Evolutionary conservation across 2,329 filamentous ascomycete genomes (phyloP).

Genomic region (Paraphaeosphaeria sporulosa): DNA sequence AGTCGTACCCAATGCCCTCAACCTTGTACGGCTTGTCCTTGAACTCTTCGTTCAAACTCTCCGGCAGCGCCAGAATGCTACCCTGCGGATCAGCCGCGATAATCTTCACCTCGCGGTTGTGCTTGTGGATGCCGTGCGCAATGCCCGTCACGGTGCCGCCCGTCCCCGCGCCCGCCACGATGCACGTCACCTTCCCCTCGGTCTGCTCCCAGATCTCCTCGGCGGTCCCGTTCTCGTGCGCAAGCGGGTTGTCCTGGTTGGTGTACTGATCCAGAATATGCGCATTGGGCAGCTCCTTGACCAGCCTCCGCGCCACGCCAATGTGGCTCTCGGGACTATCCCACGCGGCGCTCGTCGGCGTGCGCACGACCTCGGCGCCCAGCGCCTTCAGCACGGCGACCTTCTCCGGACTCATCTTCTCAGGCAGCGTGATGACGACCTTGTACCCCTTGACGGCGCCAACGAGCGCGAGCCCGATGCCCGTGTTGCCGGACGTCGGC

Average conservation of each 20-base stretch:
- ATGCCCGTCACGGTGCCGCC: conserved; percentile 95
- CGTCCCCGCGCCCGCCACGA: conserved; percentile 92
- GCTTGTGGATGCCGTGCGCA: conserved; percentile 83
- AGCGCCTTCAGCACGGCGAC: conserved; percentile 92
- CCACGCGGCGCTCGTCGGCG: conserved; percentile 92
- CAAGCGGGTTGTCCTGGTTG: conserved; percentile 89
- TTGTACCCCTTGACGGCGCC: conserved; percentile 97
- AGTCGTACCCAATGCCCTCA: conserved; percentile 98
- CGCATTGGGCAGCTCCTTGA: conserved; percentile 96
- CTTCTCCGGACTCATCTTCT: conserved; percentile 99
- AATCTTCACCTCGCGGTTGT: conserved; percentile 84
- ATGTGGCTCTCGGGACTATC: conserved; percentile 97
- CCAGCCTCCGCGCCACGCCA: conserved; percentile 85
- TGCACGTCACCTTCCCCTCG: conserved; percentile 77
- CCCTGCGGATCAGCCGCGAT: conserved; percentile 92
- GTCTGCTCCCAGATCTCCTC: conserved; percentile 97
- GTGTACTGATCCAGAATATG: conserved; percentile 97
- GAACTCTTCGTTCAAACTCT: conserved; percentile 78
- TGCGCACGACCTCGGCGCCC: conserved; percentile 96
- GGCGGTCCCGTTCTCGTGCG: conserved; percentile 92
- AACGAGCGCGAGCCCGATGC: conserved; percentile 93
- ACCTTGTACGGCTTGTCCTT: conserved; percentile 93
- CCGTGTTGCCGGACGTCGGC: conserved; percentile 97
- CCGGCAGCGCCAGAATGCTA: conserved; percentile 86
- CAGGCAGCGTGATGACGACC: conserved; percentile 96